phyloP scores from a whole-genome alignment of 2,329 filamentous ascomycete species.

The Colletotrichum siamense region DNA sequence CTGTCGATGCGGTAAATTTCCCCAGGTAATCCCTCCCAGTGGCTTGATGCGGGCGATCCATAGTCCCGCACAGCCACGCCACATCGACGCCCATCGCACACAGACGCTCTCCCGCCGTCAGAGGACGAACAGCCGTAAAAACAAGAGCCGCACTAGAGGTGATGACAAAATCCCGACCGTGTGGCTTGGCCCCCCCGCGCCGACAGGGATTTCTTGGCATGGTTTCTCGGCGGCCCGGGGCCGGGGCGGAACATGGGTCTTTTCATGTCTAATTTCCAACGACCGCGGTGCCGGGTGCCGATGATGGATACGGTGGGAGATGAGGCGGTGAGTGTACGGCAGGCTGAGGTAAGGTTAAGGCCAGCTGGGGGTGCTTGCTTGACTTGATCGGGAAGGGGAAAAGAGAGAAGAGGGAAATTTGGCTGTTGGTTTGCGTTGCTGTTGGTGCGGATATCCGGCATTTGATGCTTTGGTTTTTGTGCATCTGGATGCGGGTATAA shows the following conservation, averaged over 20 bases:
- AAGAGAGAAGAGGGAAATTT: neutral
- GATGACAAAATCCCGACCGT: neutral
- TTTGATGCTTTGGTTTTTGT: neutral
- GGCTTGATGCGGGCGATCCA: neutral
- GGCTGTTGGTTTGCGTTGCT: neutral
- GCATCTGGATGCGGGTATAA: neutral
- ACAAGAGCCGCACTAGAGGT: neutral
- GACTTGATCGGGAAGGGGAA: neutral
- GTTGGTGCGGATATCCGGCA: neutral
- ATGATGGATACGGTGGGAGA: neutral
- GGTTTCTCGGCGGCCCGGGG: neutral
- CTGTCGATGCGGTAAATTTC: neutral
- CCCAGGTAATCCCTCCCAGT: neutral
- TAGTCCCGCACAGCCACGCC: neutral
- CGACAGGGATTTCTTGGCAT: neutral
- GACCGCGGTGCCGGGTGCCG: neutral
- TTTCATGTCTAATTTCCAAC: neutral
- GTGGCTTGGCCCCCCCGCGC: neutral
- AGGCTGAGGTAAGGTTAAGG: neutral
- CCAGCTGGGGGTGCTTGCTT: neutral
- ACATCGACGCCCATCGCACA: neutral
- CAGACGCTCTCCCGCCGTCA: neutral
- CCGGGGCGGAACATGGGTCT: neutral
- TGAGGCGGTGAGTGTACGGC: neutral
- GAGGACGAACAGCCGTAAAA: neutral